Base-by-base conservation (phyloP, 805 yeast genomes). In the Metschnikowia chrysomelidarum region DNA sequence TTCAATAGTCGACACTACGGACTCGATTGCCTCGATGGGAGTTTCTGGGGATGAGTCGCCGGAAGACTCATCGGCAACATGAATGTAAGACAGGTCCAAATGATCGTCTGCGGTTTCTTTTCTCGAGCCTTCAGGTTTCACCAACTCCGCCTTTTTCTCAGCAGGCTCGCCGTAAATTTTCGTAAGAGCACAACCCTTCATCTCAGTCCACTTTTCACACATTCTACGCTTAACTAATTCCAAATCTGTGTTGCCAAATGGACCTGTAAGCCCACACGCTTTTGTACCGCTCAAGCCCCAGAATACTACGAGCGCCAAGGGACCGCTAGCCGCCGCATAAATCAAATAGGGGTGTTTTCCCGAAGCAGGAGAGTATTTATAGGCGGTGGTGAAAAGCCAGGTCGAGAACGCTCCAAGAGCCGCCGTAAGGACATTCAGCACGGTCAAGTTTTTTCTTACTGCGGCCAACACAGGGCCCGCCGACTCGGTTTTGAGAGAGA, bases 331-430 rank as follows among this genome's bases (percentile, higher is more conserved):
- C n/a, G 81, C 69, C 30, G 82, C 67, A 54, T 84, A 84, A 10
- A 84, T 51, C 51, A 84, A 69, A 54, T 83, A 84, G 14, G 93
- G 93, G 58, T 84, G 94, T 56, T 75, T 75, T 37, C 71, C 78
- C 23, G 63, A 53, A 4, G 57, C 46, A 14, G 85, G 77, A 1
- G 87, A 77, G 31, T 69, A 67, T 32, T 61, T 62, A 53, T 70
- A 83, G n/a, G 82, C 80, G 43, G 71, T 46, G 20, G 67, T 60
- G 46, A 83, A 78, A 32, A 78, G 62, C 22, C 65, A 57, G 1
- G 82, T 49, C 18, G 50, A 41, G 21, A 78, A 26, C 4, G 72
- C 53, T 12, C 80, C 79, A 21, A 79, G 59, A 2, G 56, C 43
- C 10, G 53, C 27, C 34, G 58, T 54, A 6, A 82, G 27, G 13